These are phyloP conservation scores for Apiospora sp. DNA, from an alignment of 2,329 filamentous ascomycete species.

Conservation along the genomic window DNA sequence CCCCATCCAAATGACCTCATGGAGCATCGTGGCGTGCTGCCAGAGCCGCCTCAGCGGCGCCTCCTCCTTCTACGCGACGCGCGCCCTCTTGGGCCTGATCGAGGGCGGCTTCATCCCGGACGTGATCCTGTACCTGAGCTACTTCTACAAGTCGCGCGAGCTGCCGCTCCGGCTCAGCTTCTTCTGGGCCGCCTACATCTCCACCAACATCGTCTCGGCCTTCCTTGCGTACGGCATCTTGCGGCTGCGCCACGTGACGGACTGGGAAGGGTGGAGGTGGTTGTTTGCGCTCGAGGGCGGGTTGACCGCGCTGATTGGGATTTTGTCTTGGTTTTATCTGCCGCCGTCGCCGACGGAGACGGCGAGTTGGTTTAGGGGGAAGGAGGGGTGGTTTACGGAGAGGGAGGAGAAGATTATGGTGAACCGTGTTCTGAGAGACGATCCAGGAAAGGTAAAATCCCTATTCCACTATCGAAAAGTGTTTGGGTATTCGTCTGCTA, in stretches of 20 bases:
- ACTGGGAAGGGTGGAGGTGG: slow-evolving; percentile 53
- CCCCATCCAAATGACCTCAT: slow-evolving; percentile 45
- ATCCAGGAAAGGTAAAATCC: slow-evolving; percentile 56
- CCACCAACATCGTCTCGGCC: slow-evolving; percentile 43
- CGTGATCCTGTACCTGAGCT: slow-evolving; percentile 41
- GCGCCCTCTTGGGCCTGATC: slow-evolving; percentile 43
- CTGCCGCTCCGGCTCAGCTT: slow-evolving; percentile 41
- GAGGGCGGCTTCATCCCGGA: slow-evolving; percentile 48
- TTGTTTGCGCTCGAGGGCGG: slow-evolving; percentile 63
- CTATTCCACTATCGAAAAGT: no score
- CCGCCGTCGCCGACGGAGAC: slow-evolving; percentile 58
- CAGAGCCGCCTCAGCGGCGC: slow-evolving; percentile 42
- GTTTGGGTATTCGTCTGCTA: neutral
- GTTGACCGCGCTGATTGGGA: slow-evolving; percentile 50
- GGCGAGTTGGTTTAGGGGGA: slow-evolving; percentile 63
- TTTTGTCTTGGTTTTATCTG: slow-evolving; percentile 55
- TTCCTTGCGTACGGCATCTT: slow-evolving; percentile 45
- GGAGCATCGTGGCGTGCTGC: slow-evolving; percentile 43
- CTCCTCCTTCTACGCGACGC: slow-evolving; percentile 40
- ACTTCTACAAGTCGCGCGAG: slow-evolving; percentile 25
- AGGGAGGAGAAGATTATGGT: slow-evolving; percentile 69
- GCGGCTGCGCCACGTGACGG: slow-evolving; percentile 47
- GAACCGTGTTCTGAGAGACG: slow-evolving; percentile 62
- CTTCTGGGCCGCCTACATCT: slow-evolving; percentile 43
- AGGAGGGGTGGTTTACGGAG: slow-evolving; percentile 66